Percentiles rank a stretch among this genome's conserved stretches.
These are phyloP conservation scores for Tephrocybe rancida DNA, from an alignment of 768 basidiomycete genomes.

Conservation along the genomic window DNA sequence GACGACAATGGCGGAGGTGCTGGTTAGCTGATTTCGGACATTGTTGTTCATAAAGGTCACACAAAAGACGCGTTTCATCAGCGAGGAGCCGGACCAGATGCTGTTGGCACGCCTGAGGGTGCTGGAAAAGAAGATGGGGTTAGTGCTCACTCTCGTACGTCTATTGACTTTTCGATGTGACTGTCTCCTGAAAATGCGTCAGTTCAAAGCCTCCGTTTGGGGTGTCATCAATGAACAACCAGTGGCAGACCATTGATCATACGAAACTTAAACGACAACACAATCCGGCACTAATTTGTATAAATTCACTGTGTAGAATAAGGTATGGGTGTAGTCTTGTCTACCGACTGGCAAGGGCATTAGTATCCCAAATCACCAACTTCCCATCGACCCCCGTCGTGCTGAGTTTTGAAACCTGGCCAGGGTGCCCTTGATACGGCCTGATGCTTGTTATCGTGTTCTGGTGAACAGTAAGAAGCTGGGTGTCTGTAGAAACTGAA, in stretches of 20 bases:
- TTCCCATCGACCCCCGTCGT: constrained; percentile 94
- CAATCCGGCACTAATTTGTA: constrained; percentile 25
- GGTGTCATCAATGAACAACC: constrained; percentile 86
- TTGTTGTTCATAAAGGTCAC: constrained; percentile 49
- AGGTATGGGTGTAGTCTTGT: neutral
- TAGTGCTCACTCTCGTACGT: constrained; percentile 88
- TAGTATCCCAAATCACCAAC: constrained; percentile 89
- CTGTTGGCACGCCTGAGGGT: constrained; percentile 76
- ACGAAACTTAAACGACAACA: constrained; percentile 27
- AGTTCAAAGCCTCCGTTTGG: constrained; percentile 99
- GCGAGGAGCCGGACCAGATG: constrained; percentile 75
- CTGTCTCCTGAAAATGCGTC: constrained; percentile 32
- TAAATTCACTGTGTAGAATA: neutral
- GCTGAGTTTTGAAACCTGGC: constrained; percentile 73
- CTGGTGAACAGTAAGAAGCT: constrained; percentile 91
- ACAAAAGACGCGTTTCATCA: constrained; percentile 65
- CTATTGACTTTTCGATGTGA: constrained; percentile 1
- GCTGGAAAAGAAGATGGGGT: constrained; percentile 92
- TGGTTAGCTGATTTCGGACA: neutral
- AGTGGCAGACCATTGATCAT: constrained; percentile 26
- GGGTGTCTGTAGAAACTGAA: constrained; percentile 54
- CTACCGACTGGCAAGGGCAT: constrained; percentile 44
- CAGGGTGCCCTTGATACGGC: constrained; percentile 64
- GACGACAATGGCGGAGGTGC: constrained; percentile 1
- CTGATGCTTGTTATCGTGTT: constrained; percentile 96